Evolutionary conservation across 805 yeast genomes (phyloP), one percentile per base, ranked within the genome.

Genomic region (Candida maesae): DNA sequence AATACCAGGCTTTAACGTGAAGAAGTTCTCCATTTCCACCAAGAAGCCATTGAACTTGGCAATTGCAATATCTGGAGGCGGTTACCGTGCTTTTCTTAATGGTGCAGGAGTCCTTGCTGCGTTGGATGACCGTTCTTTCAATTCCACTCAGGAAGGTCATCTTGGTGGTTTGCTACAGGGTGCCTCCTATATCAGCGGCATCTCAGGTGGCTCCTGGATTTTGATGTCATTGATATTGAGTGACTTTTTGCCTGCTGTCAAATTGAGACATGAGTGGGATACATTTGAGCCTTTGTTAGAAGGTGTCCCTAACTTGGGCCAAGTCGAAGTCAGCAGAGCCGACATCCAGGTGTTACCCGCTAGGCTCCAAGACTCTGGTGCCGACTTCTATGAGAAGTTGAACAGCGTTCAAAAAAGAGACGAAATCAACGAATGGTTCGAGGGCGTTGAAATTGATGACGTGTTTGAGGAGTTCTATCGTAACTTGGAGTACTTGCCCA

Each of bases 51-150:
- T 53, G 14, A 67, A 71, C 36, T 66, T 83, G 32, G 89, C 78
- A 3, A 49, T 75, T 21, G 81, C 88, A 6, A 78, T 81, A 50
- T 73, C 86, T 13, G 96, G 96, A 33, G 96, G 96, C 57, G 96
- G 96, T 4, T 88, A 85, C 61, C 73, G 96, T 46, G 95, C 96
- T 25, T 85, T 88, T 87, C 64, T 88, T 33, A 65, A 72, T 42
- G 95, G 95, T 2, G 95, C 95, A 12, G 96, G 96, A 26, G 78
- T 80, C 58, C 64, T 88, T 16, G 68, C 90, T 1, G 95, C 91
- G 1, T 63, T 85, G 44, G 96, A 88, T 59, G 78, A 79, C 54
- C 68, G 95, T 50, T 81, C 93, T 2, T 63, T 55, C 8, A 74
- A 71, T 41, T 71, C 79, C 12, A 67, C 78, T 4, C 65, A 64